These are phyloP conservation scores for Backusella macrospora DNA, from an alignment of 192 early-diverging fungal genomes.

Conservation along the genomic window DNA sequence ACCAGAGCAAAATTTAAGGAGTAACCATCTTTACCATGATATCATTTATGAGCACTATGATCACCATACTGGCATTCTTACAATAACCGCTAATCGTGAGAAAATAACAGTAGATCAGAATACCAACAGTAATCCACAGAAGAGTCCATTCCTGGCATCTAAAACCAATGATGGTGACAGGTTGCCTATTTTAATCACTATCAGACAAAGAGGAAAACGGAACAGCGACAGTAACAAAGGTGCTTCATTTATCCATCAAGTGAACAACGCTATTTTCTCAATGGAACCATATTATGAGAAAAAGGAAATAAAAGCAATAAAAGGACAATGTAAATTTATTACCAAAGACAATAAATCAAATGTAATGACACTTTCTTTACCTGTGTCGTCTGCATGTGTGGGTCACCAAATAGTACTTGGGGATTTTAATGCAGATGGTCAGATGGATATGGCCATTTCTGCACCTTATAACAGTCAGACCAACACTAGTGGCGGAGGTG, in stretches of 20 bases:
- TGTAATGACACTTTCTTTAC: constrained; percentile 45
- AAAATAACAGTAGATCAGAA: background rate
- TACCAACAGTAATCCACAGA: background rate
- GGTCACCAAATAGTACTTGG: constrained; percentile 67
- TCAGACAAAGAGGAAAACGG: background rate
- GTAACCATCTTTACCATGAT: background rate
- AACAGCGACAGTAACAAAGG: constrained; percentile 2
- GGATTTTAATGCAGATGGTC: constrained; percentile 71
- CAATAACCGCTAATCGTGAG: background rate
- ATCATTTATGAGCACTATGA: constrained; percentile 15
- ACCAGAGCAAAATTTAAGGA: background rate
- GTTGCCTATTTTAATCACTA: background rate
- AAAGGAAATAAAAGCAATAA: background rate
- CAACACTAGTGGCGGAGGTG: background rate
- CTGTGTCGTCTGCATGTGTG: constrained; percentile 61
- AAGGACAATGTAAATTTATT: background rate
- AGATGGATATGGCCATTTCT: constrained; percentile 61
- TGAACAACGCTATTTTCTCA: background rate
- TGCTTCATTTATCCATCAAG: background rate
- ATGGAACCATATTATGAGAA: background rate
- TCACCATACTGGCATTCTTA: constrained; percentile 1
- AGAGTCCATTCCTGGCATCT: background rate
- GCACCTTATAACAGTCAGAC: constrained; percentile 55
- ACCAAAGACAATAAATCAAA: background rate
- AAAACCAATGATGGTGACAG: background rate